Conservation (phyloP, 495 filamentous ascomycete species). For the Clohesyomyces aquaticus region DNA sequence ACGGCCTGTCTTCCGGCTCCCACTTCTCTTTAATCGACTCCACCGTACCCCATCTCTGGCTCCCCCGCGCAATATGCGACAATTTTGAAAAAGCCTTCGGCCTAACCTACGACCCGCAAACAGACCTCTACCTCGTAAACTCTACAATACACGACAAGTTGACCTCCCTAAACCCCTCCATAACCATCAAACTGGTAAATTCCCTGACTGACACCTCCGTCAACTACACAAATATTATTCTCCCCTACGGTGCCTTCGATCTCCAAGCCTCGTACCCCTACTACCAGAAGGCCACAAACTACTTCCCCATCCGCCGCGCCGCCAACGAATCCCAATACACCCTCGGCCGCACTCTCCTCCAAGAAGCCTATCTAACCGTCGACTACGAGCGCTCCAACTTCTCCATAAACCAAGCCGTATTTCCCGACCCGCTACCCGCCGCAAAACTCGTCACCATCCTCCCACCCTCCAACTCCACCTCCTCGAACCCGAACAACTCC, state of each 20-base stretch:
- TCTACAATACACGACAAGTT: slow-evolving; percentile 41
- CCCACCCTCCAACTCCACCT: slow-evolving; percentile 10
- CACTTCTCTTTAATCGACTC: slow-evolving; percentile 45
- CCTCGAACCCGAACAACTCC: too few relatives aligned
- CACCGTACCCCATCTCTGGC: slow-evolving; percentile 45
- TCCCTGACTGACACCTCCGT: slow-evolving; percentile 25
- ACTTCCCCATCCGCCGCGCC: slow-evolving; percentile 45
- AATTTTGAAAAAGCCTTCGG: slow-evolving; percentile 44
- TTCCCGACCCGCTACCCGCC: slow-evolving; percentile 34
- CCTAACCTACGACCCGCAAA: slow-evolving; percentile 42
- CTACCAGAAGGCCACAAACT: slow-evolving; percentile 40
- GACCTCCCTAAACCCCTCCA: slow-evolving; percentile 36
- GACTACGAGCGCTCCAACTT: slow-evolving; percentile 45
- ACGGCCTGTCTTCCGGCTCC: slow-evolving; percentile 33
- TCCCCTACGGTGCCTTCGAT: slow-evolving; percentile 45
- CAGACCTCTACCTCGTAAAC: slow-evolving; percentile 45
- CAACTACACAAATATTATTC: slow-evolving; percentile 41
- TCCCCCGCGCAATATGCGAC: slow-evolving; percentile 44
- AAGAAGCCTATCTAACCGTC: slow-evolving; percentile 46
- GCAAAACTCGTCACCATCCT: slow-evolving; percentile 38
- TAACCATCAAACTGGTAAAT: slow-evolving; percentile 45
- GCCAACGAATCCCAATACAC: slow-evolving; percentile 42
- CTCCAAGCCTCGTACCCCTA: slow-evolving; percentile 39
- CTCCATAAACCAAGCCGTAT: slow-evolving; percentile 40
- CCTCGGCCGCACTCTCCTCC: slow-evolving; percentile 42